These are phyloP conservation scores for Colletotrichum phormii DNA, from an alignment of 2,329 filamentous ascomycete species.

Conservation along the genomic window DNA sequence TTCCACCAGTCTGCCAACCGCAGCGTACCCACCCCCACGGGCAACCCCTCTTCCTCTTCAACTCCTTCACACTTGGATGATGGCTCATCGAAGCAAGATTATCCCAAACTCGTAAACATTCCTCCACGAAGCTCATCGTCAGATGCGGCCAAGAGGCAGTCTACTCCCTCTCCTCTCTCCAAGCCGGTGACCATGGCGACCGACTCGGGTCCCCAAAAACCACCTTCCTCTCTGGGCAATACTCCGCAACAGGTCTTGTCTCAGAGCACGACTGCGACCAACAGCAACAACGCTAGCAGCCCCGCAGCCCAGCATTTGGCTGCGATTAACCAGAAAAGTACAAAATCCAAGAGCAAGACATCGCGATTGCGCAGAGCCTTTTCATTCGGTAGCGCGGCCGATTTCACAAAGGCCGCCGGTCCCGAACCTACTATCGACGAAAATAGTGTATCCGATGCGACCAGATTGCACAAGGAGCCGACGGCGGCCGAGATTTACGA, in stretches of 20 bases:
- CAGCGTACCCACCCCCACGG: conserved; percentile 63
- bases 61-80: conserved; percentile 57
- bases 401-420: conserved; percentile 80
- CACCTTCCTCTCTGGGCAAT: conserved; percentile 47
- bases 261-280: conserved; percentile 43
- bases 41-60: conserved; percentile 66
- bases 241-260: conserved; percentile 48
- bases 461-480: conserved; percentile 75
- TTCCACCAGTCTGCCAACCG: conserved; percentile 70
- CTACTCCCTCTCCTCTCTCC: conserved; percentile 79
- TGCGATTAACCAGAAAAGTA: conserved; percentile 86
- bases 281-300: conserved; percentile 60
- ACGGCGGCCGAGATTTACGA: conserved; percentile 75
- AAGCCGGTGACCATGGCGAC: conserved; percentile 74
- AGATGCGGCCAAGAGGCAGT: conserved; percentile 74
- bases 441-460: conserved; percentile 45
- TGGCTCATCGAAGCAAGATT: conserved; percentile 61
- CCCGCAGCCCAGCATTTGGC: conserved; percentile 86
- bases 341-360: conserved; percentile 84
- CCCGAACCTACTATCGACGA: conserved; percentile 41
- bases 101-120: conserved; percentile 66
- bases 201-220: conserved; percentile 59
- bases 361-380: conserved; percentile 90
- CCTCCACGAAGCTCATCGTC: conserved; percentile 72
- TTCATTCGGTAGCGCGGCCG: conserved; percentile 95